Evolutionary conservation across 192 early-diverging fungal genomes (phyloP).

Genomic region (Cladochytrium replicatum): DNA sequence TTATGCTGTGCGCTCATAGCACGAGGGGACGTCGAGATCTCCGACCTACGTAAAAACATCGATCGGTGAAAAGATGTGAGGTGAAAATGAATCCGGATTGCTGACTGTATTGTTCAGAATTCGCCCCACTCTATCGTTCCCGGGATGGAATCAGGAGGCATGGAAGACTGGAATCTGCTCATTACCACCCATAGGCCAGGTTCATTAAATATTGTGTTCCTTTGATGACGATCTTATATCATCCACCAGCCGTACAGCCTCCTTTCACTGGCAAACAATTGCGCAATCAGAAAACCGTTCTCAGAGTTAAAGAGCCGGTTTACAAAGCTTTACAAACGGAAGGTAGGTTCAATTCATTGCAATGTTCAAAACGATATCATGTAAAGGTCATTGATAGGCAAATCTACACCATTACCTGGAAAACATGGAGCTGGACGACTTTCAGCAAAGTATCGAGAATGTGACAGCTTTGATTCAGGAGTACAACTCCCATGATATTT

Average conservation of each 20-base stretch:
- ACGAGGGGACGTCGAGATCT: conserved; percentile 39
- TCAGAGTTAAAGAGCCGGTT: conserved; percentile 24
- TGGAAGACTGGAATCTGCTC: conserved; percentile 54
- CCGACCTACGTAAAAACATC: conserved; percentile 47
- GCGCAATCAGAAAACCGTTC: conserved; percentile 25
- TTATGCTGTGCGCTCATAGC: conserved; percentile 41
- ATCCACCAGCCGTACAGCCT: conserved; percentile 22
- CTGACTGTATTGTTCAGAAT: conserved; percentile 18
- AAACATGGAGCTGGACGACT: conserved; percentile 37
- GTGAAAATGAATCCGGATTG: neutral
- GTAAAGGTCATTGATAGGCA: conserved; percentile 21
- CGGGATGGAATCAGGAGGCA: conserved; percentile 41
- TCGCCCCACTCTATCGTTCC: conserved; percentile 27
- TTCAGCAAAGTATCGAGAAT: conserved; percentile 13
- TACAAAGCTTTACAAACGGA: conserved; percentile 37
- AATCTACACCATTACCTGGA: conserved; percentile 46
- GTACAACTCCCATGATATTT: too few species aligned
- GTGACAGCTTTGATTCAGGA: too few species aligned
- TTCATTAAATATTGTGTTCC: too few species aligned
- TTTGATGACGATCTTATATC: too few species aligned
- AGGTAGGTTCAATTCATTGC: conserved; percentile 15
- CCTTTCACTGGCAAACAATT: conserved; percentile 42
- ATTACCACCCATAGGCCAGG: conserved; percentile 39
- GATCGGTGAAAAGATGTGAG: conserved; percentile 18
- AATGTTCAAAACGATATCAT: conserved; percentile 4